Percentiles rank a stretch among this genome's conserved stretches.
phyloP scores from a whole-genome alignment of 805 yeast species.

The Dipodascus geniculatus region DNA sequence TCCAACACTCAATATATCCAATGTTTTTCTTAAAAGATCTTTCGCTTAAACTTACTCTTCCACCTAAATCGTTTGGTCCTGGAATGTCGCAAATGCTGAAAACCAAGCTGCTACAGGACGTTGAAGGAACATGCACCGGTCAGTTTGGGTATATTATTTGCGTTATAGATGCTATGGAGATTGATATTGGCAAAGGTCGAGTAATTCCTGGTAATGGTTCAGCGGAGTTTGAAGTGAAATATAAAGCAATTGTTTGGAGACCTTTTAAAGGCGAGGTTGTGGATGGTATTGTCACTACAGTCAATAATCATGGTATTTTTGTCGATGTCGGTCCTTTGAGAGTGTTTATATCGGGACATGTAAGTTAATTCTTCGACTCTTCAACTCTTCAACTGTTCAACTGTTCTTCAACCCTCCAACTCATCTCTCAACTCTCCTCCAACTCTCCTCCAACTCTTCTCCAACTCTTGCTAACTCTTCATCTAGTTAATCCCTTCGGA shows the following conservation, averaged over 20 bases:
- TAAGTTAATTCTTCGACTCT: constrained; percentile 9
- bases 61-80: constrained; percentile 96
- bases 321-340: constrained; percentile 97
- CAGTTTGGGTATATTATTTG: constrained; percentile 96
- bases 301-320: constrained; percentile 90
- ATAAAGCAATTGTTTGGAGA: constrained; percentile 94
- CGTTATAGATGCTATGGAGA: constrained; percentile 86
- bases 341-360: constrained; percentile 87
- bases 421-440: no score
- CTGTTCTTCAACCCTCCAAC: no score
- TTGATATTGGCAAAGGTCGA: constrained; percentile 90
- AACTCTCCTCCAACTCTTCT: no score
- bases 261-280: constrained; percentile 99
- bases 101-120: constrained; percentile 84
- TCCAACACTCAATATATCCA: not conserved
- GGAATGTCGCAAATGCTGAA: constrained; percentile 91
- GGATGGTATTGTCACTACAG: constrained; percentile 90
- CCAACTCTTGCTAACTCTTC: no score
- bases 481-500: constrained; percentile 70
- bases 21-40: constrained; percentile 51
- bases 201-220: constrained; percentile 86
- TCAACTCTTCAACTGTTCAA: not conserved
- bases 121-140: constrained; percentile 98
- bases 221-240: constrained; percentile 93
- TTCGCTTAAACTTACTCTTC: constrained; percentile 82